Evolutionary conservation across 371 early-diverging fungal genomes (phyloP).

Genomic region (Batkoa obscura): DNA sequence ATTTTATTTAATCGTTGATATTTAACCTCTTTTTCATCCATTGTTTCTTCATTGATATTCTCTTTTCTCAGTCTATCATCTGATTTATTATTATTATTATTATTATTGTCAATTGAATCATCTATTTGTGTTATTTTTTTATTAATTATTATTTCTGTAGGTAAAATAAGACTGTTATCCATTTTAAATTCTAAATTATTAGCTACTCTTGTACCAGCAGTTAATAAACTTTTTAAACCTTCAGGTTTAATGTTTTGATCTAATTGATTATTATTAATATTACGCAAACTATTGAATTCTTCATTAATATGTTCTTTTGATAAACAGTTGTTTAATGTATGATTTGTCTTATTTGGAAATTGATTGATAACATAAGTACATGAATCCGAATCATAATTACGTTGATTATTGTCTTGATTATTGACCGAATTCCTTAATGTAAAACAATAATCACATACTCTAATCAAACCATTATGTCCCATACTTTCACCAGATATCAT

Average conservation of each 20-base stretch:
- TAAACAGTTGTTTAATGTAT: background rate
- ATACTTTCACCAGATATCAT: conserved; percentile 49
- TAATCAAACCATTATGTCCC: conserved; percentile 45
- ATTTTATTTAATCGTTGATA: no score
- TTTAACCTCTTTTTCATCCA: background rate
- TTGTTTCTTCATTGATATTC: background rate
- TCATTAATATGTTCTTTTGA: background rate
- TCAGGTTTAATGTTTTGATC: background rate
- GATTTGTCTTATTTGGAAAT: no score
- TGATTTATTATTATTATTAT: background rate
- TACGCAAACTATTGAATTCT: background rate
- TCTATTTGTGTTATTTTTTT: background rate
- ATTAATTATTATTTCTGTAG: background rate
- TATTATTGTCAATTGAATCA: background rate
- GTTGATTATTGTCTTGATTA: background rate
- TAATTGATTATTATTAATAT: background rate
- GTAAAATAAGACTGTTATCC: background rate
- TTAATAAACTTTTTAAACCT: background rate
- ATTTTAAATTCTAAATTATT: background rate
- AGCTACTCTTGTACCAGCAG: conserved; percentile 1
- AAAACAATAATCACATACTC: conserved; percentile 60
- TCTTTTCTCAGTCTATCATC: background rate
- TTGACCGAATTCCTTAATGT: background rate
- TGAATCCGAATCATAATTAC: no score
- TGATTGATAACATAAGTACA: background rate